Evolutionary conservation across 148 eudicot genomes (phyloP).

Genomic region (Talinum fruticosum): DNA sequence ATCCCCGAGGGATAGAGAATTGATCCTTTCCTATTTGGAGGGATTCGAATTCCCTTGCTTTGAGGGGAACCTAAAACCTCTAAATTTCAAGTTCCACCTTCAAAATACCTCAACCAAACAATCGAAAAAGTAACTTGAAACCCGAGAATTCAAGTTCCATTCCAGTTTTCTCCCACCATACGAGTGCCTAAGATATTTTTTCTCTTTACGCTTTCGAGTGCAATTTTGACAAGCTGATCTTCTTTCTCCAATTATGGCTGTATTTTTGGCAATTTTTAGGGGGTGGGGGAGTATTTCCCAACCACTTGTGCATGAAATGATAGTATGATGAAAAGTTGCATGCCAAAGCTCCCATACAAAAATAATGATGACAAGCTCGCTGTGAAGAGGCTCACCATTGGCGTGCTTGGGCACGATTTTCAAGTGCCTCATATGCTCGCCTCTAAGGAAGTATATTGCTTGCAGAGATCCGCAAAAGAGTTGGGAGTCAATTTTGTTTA

Average conservation of each 20-base stretch:
- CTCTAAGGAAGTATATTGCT: slow-evolving; percentile 92
- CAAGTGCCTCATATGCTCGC: slow-evolving; percentile 92
- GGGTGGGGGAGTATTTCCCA: neutral
- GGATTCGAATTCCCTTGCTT: too few relatives aligned
- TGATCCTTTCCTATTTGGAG: too few relatives aligned
- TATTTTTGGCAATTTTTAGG: neutral
- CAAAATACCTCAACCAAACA: too few relatives aligned
- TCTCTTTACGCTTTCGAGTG: neutral
- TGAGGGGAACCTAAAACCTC: too few relatives aligned
- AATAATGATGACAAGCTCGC: neutral
- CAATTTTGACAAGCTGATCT: neutral
- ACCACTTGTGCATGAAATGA: neutral
- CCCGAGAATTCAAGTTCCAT: too few relatives aligned
- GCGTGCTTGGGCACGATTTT: slow-evolving; percentile 92
- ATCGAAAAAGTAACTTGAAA: too few relatives aligned
- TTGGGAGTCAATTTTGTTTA: neutral
- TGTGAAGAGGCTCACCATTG: slow-evolving; percentile 56
- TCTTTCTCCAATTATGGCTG: slow-evolving; percentile 2
- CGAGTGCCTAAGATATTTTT: neutral
- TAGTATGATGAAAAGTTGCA: neutral
- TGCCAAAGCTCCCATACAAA: neutral
- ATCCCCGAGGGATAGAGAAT: too few relatives aligned
- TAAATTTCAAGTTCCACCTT: too few relatives aligned
- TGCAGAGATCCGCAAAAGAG: slow-evolving; percentile 61
- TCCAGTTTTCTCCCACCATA: too few relatives aligned